A percentile compares a stretch with the other conserved stretches of the same genome.
These are phyloP conservation scores for Nicotiana rustica DNA, from an alignment of 305 asterid genomes.

Conservation along the genomic window DNA sequence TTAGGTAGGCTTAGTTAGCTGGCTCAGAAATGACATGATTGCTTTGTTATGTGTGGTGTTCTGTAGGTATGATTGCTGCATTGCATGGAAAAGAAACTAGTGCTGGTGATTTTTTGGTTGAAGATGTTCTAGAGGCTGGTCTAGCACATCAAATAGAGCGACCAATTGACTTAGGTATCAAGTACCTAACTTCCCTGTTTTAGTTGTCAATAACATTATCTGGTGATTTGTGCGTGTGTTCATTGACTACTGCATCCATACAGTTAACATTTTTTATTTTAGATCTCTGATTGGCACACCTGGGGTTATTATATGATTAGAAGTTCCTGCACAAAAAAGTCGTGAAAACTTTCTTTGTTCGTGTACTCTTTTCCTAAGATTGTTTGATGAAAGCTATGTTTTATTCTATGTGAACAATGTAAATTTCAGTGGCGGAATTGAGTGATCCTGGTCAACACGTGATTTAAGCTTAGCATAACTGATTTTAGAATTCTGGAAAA, in stretches of 20 bases:
- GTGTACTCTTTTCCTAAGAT: neutral
- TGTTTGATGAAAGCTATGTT: neutral
- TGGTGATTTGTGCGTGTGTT: neutral
- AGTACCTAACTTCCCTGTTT: slow-evolving; percentile 33
- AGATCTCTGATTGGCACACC: neutral
- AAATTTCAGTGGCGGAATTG: neutral
- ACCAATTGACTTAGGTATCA: slow-evolving; percentile 67
- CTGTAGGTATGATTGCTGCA: slow-evolving; percentile 80
- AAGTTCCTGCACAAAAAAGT: slow-evolving; percentile 25
- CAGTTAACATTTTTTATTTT: neutral
- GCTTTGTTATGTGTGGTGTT: slow-evolving; percentile 34
- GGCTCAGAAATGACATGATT: slow-evolving; percentile 5
- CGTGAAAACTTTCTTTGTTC: neutral
- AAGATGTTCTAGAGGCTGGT: slow-evolving; percentile 87
- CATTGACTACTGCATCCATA: slow-evolving; percentile 14
- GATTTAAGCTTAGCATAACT: slow-evolving; percentile 6
- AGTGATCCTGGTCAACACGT: neutral
- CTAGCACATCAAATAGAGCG: slow-evolving; percentile 81
- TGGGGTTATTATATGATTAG: slow-evolving; percentile 6
- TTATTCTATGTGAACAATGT: neutral
- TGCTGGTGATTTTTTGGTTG: slow-evolving; percentile 85
- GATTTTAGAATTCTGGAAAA: neutral
- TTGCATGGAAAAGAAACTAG: slow-evolving; percentile 86
- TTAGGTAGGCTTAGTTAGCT: neutral
- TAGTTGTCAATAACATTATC: slow-evolving; percentile 7